Evolutionary conservation across 2,329 filamentous ascomycete genomes (phyloP), one percentile per base, ranked within the genome.

Genomic region (Cordyceps cateniannulata): DNA sequence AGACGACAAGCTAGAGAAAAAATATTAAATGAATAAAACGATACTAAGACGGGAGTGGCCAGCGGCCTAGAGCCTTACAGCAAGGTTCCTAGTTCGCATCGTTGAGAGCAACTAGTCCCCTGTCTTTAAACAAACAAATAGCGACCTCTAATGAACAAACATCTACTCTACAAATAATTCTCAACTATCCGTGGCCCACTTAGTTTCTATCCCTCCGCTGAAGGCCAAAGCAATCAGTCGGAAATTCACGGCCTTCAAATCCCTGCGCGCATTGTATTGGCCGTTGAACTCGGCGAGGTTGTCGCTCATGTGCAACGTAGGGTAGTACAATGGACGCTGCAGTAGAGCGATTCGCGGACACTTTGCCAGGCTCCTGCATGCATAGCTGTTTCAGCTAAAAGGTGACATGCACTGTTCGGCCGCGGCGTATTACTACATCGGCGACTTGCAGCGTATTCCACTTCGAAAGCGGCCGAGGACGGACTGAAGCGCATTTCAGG

Each of bases 321-420:
- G 56, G 56, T 52, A 59, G 38, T 25, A 25, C 7, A 38, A 35
- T 51, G 35, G 38, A 58, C 44, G 6, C 1, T 25, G 44, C 32
- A 32, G 20, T 22, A 32, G 53, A 10, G 20, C 32, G 32, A 44
- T 25, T 20, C 29, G 18, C 25, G n/a, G n/a, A n/a, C n/a, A n/a
- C n/a, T n/a, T n/a, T n/a, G 56, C 47, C 38, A 25, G 25, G 14
- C 56, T 52, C 56, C 56, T 45, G 56, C 56, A 52, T 59, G 22
- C 35, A 22, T 16, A 10, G 3, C 29, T 24, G 53, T 54, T 61
- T 62, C 61, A 54, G 54, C 25, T 25, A 45, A 42, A 44, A 14
- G 2, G 27, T 24, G 22, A 40, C 18, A 35, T 27, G 29, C 18
- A 18, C 7, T 10, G 24, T 32, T 49, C 12, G 25, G 14, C 16